Conservation (phyloP, 768 basidiomycete genomes). For the Leccinum olivaceopallidum region DNA sequence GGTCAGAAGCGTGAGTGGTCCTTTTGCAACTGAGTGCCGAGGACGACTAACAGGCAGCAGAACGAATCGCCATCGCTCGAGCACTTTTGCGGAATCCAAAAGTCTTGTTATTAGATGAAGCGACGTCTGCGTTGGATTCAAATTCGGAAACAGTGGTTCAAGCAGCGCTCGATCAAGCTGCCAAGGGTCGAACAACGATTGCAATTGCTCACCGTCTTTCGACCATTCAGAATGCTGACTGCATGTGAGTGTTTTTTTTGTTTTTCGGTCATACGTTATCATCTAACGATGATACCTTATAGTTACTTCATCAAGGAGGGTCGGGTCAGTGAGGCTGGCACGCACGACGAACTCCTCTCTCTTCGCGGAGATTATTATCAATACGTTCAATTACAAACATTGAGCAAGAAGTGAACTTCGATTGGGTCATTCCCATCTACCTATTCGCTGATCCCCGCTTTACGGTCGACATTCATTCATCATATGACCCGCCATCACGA, state of each 20-base stretch:
- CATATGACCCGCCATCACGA: too few species aligned
- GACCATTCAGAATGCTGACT: constrained; percentile 89
- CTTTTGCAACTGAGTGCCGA: background rate
- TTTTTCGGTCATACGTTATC: background rate
- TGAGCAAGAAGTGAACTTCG: constrained; percentile 41
- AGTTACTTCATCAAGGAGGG: constrained; percentile 93
- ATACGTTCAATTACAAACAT: constrained; percentile 84
- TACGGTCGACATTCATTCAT: too few species aligned
- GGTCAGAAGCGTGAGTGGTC: constrained; percentile 74
- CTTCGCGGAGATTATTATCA: constrained; percentile 75
- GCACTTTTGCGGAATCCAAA: constrained; percentile 91
- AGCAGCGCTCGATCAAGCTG: constrained; percentile 88
- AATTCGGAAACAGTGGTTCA: constrained; percentile 95
- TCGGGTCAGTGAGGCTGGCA: constrained; percentile 79
- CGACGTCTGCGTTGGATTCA: constrained; percentile 89
- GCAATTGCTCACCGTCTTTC: constrained; percentile 94
- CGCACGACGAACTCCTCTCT: constrained; percentile 78
- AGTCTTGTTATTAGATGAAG: constrained; percentile 86
- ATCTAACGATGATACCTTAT: constrained; percentile 6
- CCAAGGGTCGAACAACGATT: constrained; percentile 90
- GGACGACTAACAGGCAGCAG: constrained; percentile 24
- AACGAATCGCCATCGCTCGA: constrained; percentile 83
- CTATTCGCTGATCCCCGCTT: too few species aligned
- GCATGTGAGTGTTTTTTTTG: constrained; percentile 59
- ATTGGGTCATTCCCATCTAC: too few species aligned